phyloP scores from a whole-genome alignment of 495 filamentous ascomycete species.

The Penicillium desertorum region DNA sequence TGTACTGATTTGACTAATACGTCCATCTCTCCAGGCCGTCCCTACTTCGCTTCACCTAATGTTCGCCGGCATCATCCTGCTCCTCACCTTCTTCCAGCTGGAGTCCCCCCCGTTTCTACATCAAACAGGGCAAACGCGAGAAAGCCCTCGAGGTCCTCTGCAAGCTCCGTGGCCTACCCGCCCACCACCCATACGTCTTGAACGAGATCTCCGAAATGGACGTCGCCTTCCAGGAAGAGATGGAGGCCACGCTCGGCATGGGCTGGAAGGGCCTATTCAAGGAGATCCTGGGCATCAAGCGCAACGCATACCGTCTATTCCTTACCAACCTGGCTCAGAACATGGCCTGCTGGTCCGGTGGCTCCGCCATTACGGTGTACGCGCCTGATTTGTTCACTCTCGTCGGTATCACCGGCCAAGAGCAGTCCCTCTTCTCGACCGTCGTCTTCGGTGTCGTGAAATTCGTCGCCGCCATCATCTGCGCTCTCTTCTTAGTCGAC shows the following conservation, averaged over 20 bases:
- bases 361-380: slow-evolving; percentile 50
- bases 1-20: not conserved
- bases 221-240: slow-evolving; percentile 62
- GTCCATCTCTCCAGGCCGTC: not conserved
- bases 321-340: slow-evolving; percentile 52
- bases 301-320: slow-evolving; percentile 47
- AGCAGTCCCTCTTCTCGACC: slow-evolving; percentile 56
- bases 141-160: slow-evolving; percentile 2
- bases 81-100: slow-evolving; percentile 7
- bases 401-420: slow-evolving; percentile 53
- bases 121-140: slow-evolving; percentile 6
- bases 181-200: slow-evolving; percentile 3
- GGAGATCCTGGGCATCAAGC: slow-evolving; percentile 7
- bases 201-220: slow-evolving; percentile 31
- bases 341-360: slow-evolving; percentile 59
- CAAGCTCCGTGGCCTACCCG: slow-evolving; percentile 9
- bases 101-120: slow-evolving; percentile 9
- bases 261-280: slow-evolving; percentile 9
- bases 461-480: slow-evolving; percentile 52
- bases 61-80: slow-evolving; percentile 5
- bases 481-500: slow-evolving; percentile 38
- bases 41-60: slow-evolving; percentile 6
- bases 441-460: slow-evolving; percentile 62
- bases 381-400: slow-evolving; percentile 43
- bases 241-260: slow-evolving; percentile 40